These are phyloP conservation scores for Alternaria sp. DNA, from an alignment of 2,329 filamentous ascomycete genomes.

Conservation along the genomic window DNA sequence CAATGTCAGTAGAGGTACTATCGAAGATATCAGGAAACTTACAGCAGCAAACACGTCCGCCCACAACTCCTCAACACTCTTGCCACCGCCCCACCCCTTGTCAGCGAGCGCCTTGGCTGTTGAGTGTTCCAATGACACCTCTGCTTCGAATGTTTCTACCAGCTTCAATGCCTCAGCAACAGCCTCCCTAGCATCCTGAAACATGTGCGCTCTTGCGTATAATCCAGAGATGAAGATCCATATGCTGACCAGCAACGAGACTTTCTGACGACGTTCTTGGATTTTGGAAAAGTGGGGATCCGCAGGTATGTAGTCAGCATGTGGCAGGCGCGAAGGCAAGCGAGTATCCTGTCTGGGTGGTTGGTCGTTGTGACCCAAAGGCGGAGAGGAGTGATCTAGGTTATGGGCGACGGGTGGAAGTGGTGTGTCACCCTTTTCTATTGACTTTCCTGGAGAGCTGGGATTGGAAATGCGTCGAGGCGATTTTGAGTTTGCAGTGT, in stretches of 20 bases:
- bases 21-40: constrained; percentile 43
- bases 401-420: constrained; percentile 53
- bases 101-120: constrained; percentile 68
- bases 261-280: constrained; percentile 62
- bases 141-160: constrained; percentile 72
- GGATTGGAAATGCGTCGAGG: constrained; percentile 28
- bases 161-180: constrained; percentile 82
- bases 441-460: constrained; percentile 33
- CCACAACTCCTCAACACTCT: constrained; percentile 83
- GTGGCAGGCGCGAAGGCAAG: constrained; percentile 50
- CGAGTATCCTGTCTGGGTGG: constrained; percentile 53
- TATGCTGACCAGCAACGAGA: constrained; percentile 72
- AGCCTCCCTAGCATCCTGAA: constrained; percentile 80
- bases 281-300: constrained; percentile 58
- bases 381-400: constrained; percentile 44
- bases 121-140: constrained; percentile 67
- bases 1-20: constrained; percentile 2
- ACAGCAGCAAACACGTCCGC: constrained; percentile 84
- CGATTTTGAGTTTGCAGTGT: constrained; percentile 19
- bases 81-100: constrained; percentile 78
- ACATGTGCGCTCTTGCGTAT: constrained; percentile 81
- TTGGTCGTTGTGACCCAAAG: constrained; percentile 49
- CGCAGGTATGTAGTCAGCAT: constrained; percentile 40
- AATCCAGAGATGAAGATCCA: constrained; percentile 92
- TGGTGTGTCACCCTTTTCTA: constrained; percentile 44